Conservation (phyloP, 495 filamentous ascomycete species). For the Penicillium verhagenii region DNA sequence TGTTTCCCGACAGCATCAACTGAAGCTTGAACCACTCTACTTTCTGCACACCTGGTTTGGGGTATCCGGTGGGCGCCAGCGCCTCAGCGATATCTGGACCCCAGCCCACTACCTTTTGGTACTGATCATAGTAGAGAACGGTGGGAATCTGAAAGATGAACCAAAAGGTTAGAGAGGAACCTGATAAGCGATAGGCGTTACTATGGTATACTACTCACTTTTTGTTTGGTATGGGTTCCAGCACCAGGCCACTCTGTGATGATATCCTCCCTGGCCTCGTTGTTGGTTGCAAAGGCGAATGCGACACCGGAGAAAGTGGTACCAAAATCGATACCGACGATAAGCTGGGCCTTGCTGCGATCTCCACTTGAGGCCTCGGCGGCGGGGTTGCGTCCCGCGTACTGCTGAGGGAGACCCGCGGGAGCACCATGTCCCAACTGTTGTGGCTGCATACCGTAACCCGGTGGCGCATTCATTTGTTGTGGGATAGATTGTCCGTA, state of each 20-base stretch:
- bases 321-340: constrained; percentile 73
- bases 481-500: constrained; percentile 50
- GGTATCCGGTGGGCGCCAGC: constrained; percentile 74
- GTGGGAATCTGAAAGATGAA: constrained; percentile 62
- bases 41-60: constrained; percentile 77
- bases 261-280: constrained; percentile 73
- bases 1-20: constrained; percentile 78
- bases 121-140: constrained; percentile 79
- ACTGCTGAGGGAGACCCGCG: constrained; percentile 33
- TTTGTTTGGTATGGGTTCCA: constrained; percentile 74
- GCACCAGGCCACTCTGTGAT: constrained; percentile 80
- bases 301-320: constrained; percentile 80
- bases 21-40: constrained; percentile 86
- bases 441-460: constrained; percentile 44
- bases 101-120: constrained; percentile 81
- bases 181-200: background rate
- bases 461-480: constrained; percentile 52
- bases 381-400: constrained; percentile 52
- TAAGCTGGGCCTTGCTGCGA: constrained; percentile 67
- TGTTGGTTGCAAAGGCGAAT: constrained; percentile 77
- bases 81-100: constrained; percentile 79
- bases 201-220: constrained; percentile 55
- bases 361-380: constrained; percentile 85
- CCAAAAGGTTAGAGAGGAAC: background rate
- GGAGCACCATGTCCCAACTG: constrained; percentile 42